A percentile compares a stretch with the other conserved stretches of the same genome.
These are phyloP conservation scores for Trypanosoma rangeli DNA, from an alignment of 208 protist species.

Conservation along the genomic window DNA sequence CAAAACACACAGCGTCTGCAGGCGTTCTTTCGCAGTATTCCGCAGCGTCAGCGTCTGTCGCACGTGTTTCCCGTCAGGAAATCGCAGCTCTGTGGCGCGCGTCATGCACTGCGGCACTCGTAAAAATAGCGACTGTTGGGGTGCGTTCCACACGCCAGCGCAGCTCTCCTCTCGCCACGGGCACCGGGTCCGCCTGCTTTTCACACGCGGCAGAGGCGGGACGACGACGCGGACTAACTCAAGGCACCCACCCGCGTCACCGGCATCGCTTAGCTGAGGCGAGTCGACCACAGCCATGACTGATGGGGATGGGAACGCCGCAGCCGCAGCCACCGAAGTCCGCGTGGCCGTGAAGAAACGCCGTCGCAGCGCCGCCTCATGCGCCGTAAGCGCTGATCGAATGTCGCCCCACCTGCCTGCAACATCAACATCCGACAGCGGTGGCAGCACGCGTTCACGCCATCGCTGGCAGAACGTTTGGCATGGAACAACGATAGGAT, in stretches of 20 bases:
- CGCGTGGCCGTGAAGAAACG: background rate
- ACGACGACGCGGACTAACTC: conserved; percentile 1
- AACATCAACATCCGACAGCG: background rate
- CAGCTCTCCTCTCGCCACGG: background rate
- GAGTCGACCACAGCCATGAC: background rate
- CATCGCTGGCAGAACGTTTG: background rate
- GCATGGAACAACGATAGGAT: background rate
- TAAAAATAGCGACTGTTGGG: background rate
- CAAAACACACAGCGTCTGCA: background rate
- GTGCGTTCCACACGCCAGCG: background rate
- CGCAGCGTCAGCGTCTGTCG: conserved; percentile 22
- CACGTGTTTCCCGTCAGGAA: conserved; percentile 22
- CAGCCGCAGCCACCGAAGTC: background rate
- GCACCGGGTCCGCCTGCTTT: background rate
- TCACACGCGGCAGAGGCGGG: background rate
- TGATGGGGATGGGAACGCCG: background rate
- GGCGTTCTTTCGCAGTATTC: conserved; percentile 15
- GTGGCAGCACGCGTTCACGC: background rate
- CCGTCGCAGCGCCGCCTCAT: background rate
- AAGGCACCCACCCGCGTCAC: background rate
- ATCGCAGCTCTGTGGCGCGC: conserved; percentile 9
- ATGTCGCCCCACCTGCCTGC: background rate
- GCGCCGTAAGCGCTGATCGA: background rate
- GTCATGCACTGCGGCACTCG: background rate
- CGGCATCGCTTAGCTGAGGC: background rate